These are phyloP conservation scores for Abelmoschus esculentus DNA, from an alignment of 345 rosid genomes.

Conservation along the genomic window DNA sequence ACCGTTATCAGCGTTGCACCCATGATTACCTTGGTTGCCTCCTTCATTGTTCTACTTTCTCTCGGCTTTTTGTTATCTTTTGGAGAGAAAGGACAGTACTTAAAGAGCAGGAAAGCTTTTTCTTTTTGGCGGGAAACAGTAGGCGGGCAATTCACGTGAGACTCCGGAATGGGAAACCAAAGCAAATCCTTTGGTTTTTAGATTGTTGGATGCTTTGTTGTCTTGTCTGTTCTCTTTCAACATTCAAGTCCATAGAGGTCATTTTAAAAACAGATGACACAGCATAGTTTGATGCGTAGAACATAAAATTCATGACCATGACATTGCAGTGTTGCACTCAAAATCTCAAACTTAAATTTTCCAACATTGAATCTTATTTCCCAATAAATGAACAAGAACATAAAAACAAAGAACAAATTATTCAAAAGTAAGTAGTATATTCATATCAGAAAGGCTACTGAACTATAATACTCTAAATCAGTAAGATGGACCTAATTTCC, in stretches of 20 bases:
- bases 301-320: too few relatives aligned
- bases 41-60: constrained; percentile 41
- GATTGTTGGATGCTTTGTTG: not conserved
- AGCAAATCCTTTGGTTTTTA: constrained; percentile 11
- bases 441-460: constrained; percentile 1
- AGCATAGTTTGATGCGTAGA: too few relatives aligned
- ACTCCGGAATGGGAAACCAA: not conserved
- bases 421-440: not conserved
- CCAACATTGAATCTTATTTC: not conserved
- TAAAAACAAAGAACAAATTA: too few relatives aligned
- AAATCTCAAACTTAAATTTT: not conserved
- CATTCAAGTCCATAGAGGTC: constrained; percentile 11
- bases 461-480: not conserved
- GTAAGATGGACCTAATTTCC: constrained; percentile 1
- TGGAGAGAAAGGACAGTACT: not conserved
- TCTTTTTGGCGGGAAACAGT: constrained; percentile 23
- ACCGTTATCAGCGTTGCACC: constrained; percentile 79
- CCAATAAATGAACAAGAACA: not conserved
- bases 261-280: too few relatives aligned
- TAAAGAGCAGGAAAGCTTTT: not conserved
- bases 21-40: constrained; percentile 67
- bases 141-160: too few relatives aligned
- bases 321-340: not conserved
- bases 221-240: not conserved
- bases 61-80: not conserved